Conservation (phyloP, 1,284 basidiomycete species). For the Moesziomyces sp. region DNA sequence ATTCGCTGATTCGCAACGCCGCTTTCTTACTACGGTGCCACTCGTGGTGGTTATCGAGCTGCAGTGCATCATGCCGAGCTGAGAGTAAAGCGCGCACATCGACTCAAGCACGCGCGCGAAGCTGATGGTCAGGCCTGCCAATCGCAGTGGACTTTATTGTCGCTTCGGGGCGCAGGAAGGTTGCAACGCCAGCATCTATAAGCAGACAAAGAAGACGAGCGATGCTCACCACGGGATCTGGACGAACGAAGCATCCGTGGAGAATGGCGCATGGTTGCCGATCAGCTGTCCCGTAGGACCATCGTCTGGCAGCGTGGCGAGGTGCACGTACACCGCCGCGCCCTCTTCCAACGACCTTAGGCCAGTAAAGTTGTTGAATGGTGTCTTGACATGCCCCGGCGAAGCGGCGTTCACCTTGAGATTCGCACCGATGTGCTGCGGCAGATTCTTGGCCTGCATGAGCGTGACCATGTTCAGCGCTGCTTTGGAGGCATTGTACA, state of each 20-base stretch:
- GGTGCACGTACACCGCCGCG: conserved; percentile 27
- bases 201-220: too few relatives aligned
- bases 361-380: conserved; percentile 38
- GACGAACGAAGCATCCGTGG: conserved; percentile 11
- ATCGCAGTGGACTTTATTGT: too few relatives aligned
- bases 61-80: too few relatives aligned
- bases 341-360: conserved; percentile 16
- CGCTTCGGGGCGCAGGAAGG: too few relatives aligned
- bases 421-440: conserved; percentile 4
- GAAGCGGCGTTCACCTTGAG: conserved; percentile 37
- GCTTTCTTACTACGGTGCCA: too few relatives aligned
- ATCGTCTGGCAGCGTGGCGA: conserved; percentile 23
- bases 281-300: conserved; percentile 19
- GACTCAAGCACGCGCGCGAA: too few relatives aligned
- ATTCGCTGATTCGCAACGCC: too few relatives aligned
- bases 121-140: too few relatives aligned
- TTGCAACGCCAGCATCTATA: too few relatives aligned
- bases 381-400: conserved; percentile 29
- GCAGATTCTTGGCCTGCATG: conserved; percentile 33
- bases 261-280: conserved; percentile 24
- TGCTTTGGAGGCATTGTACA: conserved; percentile 35
- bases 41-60: too few relatives aligned
- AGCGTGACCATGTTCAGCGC: conserved; percentile 40
- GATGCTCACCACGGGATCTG: conserved; percentile 15
- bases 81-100: too few relatives aligned